Base-by-base conservation (phyloP, 768 basidiomycete species). In the Lactifluus volemus region DNA sequence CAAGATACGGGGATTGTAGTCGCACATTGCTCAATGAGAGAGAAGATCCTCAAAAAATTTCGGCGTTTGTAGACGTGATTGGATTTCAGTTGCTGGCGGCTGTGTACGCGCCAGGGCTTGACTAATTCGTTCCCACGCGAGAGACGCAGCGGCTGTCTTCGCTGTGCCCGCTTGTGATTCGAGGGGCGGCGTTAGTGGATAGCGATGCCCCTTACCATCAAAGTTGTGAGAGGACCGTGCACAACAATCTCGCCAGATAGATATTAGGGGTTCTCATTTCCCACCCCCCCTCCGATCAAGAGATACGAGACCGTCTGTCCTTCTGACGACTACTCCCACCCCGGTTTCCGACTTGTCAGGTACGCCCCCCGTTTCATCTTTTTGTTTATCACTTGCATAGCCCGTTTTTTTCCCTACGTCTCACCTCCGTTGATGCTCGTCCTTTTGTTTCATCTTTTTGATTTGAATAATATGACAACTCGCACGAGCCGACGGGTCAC, bases 181-280 rank as follows among this genome's bases (percentile, higher is more conserved):
- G n/a, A n/a, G n/a, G n/a, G n/a, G 82, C 87, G 1, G 89, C 88
- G 6, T 89, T 91, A 72, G 79, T 83, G 44, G 79, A 87, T 49
- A 70, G 71, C 17, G 89, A 92, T 67, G 25, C 74, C 79, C 42
- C 76, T 90, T 34, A 89, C 89, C 1, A 65, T 85, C 50, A 74
- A 74, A 32, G 80, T 91, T 34, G 72, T 92, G 11, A 71, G 72
- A 2, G 15, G 76, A 69, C 0, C 80, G 80, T 51, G 47, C 81
- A n/a, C n/a, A n/a, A n/a, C n/a, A n/a, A n/a, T n/a, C n/a, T 91
- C 50, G 86, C 82, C 0, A 75, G 79, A 21, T 78, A 86, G 68
- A 80, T 90, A 39, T 74, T 79, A 1, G 70, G 80, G 47, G 73
- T 88, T 29, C 73, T 85, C 3, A 75, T 77, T 4, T 74, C 25